Conservation (phyloP, 1,284 basidiomycete species). For the Golubevia pallescens region DNA sequence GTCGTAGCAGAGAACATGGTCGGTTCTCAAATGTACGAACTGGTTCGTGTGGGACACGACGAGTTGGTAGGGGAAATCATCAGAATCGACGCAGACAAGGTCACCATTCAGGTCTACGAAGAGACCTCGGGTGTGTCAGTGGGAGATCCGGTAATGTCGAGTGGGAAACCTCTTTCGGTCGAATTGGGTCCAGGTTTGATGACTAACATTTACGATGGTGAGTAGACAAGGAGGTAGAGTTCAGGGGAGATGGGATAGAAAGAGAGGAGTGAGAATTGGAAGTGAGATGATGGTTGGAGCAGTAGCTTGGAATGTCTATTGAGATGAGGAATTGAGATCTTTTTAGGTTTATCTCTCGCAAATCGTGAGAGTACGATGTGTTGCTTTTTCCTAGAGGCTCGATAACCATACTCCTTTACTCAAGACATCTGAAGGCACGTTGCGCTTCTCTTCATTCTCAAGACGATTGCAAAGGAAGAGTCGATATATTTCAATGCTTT, state of each 20-base stretch:
- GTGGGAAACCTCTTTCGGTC: constrained; percentile 59
- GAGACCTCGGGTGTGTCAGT: constrained; percentile 61
- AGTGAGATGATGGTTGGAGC: background rate
- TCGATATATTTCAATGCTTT: too few species aligned
- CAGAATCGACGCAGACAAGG: constrained; percentile 58
- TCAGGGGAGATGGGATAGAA: background rate
- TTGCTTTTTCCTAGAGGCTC: too few species aligned
- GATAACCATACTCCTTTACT: too few species aligned
- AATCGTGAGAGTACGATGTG: too few species aligned
- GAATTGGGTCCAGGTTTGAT: constrained; percentile 63
- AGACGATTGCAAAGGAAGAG: too few species aligned
- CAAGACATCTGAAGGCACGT: too few species aligned
- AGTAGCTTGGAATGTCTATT: too few species aligned
- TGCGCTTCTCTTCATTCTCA: too few species aligned
- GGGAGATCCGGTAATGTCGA: constrained; percentile 59
- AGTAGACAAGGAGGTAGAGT: background rate
- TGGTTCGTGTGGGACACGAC: constrained; percentile 62
- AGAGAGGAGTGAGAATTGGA: background rate
- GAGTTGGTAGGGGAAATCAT: constrained; percentile 64
- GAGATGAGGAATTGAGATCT: too few species aligned
- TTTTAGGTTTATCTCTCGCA: too few species aligned
- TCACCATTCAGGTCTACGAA: constrained; percentile 64
- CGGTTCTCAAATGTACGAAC: constrained; percentile 63
- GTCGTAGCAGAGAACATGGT: constrained; percentile 63
- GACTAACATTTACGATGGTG: constrained; percentile 63